These are phyloP conservation scores for Polyporus tsugae DNA, from an alignment of 1,284 basidiomycete genomes.

Conservation along the genomic window DNA sequence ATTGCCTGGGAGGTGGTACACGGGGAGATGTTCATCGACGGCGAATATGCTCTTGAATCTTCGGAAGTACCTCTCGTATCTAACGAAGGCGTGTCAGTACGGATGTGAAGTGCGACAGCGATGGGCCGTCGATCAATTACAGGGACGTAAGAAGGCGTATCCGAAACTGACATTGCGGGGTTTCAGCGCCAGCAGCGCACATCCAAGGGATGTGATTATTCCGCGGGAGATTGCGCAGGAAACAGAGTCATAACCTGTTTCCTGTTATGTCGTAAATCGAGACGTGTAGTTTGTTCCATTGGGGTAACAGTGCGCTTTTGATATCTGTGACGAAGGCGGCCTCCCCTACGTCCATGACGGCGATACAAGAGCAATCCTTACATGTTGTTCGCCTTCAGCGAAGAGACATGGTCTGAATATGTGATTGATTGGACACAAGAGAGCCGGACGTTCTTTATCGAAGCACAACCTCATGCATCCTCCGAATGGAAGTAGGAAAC, in stretches of 20 bases:
- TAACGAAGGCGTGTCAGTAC: conserved; percentile 40
- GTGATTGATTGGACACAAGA: background rate
- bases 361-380: background rate
- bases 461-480: background rate
- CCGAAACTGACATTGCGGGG: background rate
- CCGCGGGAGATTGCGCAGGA: background rate
- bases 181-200: background rate
- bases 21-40: conserved; percentile 46
- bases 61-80: conserved; percentile 73
- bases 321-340: background rate
- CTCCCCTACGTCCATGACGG: background rate
- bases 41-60: conserved; percentile 76
- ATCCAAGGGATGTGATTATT: background rate
- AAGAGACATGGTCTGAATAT: background rate
- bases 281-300: too few species aligned
- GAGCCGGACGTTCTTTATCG: background rate
- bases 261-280: background rate
- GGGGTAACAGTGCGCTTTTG: background rate
- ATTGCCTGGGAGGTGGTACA: conserved; percentile 87
- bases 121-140: background rate
- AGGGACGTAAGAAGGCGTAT: background rate
- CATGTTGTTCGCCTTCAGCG: background rate
- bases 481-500: conserved; percentile 34
- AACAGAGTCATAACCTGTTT: background rate
- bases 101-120: background rate